Evolutionary conservation across 2,329 filamentous ascomycete genomes (phyloP).

Genomic region (Scortechinia acanthostroma): DNA sequence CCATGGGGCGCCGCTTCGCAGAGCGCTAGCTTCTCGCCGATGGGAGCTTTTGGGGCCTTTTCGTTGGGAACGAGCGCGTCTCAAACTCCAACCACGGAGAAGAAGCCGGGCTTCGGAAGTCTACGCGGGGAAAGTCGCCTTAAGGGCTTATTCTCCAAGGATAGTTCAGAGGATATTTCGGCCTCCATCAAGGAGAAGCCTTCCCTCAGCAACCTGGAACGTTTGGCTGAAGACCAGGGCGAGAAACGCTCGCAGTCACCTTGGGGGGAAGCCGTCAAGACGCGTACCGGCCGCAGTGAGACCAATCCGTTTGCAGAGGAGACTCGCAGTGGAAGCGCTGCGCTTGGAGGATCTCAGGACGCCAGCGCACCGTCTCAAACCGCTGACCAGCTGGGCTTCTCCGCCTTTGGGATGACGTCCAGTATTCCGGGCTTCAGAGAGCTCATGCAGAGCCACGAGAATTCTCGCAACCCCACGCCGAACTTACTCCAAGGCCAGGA

Average conservation of each 20-base stretch:
- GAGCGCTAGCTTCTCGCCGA: neutral
- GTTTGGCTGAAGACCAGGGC: slow-evolving; percentile 46
- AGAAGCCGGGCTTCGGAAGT: slow-evolving; percentile 55
- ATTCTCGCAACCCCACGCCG: neutral
- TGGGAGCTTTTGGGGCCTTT: slow-evolving; percentile 70
- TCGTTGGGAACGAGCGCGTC: slow-evolving; percentile 41
- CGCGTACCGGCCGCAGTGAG: neutral
- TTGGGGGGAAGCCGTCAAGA: slow-evolving; percentile 1
- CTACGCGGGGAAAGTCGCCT: slow-evolving; percentile 68
- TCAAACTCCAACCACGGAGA: slow-evolving; percentile 54
- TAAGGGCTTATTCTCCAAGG: slow-evolving; percentile 77
- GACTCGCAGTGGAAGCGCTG: slow-evolving; percentile 2
- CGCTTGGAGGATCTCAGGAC: neutral
- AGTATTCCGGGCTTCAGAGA: slow-evolving; percentile 53
- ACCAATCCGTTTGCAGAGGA: neutral
- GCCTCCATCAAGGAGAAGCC: slow-evolving; percentile 39
- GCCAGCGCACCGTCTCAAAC: neutral
- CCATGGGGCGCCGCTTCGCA: neutral
- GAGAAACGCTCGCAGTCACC: slow-evolving; percentile 28
- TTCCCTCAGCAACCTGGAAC: slow-evolving; percentile 24
- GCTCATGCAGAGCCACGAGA: slow-evolving; percentile 42
- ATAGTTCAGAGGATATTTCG: slow-evolving; percentile 59
- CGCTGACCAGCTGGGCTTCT: neutral
- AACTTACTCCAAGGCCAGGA: slow-evolving; percentile 40
- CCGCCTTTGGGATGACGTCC: slow-evolving; percentile 27